These are phyloP conservation scores for Ceratorhiza oryzae-sativae DNA, from an alignment of 1,284 basidiomycete genomes.

Conservation along the genomic window DNA sequence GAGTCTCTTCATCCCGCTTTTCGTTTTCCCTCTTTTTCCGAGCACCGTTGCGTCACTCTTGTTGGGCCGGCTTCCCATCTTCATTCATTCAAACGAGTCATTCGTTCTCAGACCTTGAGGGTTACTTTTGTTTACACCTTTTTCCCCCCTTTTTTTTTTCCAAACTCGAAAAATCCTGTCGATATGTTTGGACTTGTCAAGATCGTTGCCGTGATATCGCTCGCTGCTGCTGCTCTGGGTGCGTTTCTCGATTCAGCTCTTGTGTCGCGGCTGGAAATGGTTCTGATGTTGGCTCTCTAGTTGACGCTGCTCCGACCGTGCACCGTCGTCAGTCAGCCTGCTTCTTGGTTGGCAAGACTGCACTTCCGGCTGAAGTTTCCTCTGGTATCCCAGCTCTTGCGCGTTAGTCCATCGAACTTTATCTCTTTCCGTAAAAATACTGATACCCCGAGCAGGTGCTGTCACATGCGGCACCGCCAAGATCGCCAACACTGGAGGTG, in stretches of 20 bases:
- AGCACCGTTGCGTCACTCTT: background rate
- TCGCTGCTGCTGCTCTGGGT: conserved; percentile 1
- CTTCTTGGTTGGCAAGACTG: conserved; percentile 41
- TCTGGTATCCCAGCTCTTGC: conserved; percentile 31
- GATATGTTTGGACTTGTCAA: conserved; percentile 22
- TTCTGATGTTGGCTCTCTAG: background rate
- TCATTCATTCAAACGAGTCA: conserved; percentile 20
- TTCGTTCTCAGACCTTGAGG: conserved; percentile 35
- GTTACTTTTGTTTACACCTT: conserved; percentile 20
- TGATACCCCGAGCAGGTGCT: background rate
- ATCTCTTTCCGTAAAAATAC: background rate
- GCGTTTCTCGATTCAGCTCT: background rate
- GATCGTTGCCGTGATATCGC: background rate
- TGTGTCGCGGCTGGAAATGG: background rate
- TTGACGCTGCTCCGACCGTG: conserved; percentile 6
- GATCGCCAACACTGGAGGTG: conserved; percentile 34
- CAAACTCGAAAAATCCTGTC: background rate
- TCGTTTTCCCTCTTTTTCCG: conserved; percentile 15
- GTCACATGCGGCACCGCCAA: conserved; percentile 5
- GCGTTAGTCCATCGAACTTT: conserved; percentile 13
- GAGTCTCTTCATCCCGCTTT: conserved; percentile 1
- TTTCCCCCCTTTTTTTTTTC: too few species aligned
- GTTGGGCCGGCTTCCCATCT: conserved; percentile 27
- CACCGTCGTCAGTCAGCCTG: conserved; percentile 40
- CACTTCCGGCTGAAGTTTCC: conserved; percentile 42